These are phyloP conservation scores for Piper longum DNA, from an alignment of 164 flowering plant species.

Conservation along the genomic window DNA sequence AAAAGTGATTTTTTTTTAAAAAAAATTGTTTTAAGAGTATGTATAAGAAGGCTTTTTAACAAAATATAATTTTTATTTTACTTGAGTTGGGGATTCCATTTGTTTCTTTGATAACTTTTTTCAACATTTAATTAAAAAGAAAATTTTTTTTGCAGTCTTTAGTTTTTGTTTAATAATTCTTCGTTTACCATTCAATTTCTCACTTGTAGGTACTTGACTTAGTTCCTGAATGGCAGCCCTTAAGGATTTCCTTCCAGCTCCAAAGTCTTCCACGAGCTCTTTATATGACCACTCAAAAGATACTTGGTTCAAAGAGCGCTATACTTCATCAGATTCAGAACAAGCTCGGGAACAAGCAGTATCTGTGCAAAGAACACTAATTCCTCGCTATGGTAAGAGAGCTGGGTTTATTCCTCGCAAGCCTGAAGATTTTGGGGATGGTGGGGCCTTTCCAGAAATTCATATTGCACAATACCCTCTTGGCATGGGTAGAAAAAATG, in stretches of 20 bases:
- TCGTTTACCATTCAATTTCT: no score
- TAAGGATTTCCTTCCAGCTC: constrained; percentile 55
- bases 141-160: no score
- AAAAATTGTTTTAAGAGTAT: no score
- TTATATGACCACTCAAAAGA: constrained; percentile 69
- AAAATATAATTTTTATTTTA: no score
- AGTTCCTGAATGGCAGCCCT: constrained; percentile 32
- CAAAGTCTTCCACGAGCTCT: constrained; percentile 31
- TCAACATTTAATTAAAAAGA: no score
- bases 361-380: constrained; percentile 22
- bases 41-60: no score
- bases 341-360: constrained; percentile 1
- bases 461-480: constrained; percentile 85
- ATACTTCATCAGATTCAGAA: constrained; percentile 30
- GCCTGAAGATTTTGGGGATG: constrained; percentile 82
- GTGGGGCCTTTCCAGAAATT: constrained; percentile 89
- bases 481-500: constrained; percentile 64
- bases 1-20: no score
- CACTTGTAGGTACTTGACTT: no score
- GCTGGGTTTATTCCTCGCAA: constrained; percentile 61
- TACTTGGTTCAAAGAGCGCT: constrained; percentile 74
- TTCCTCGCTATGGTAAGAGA: constrained; percentile 61
- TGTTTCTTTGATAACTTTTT: no score
- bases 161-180: no score
- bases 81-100: no score